Base-by-base conservation (phyloP, 352 stramenopile genomes). In the Blastocystis sp. region DNA sequence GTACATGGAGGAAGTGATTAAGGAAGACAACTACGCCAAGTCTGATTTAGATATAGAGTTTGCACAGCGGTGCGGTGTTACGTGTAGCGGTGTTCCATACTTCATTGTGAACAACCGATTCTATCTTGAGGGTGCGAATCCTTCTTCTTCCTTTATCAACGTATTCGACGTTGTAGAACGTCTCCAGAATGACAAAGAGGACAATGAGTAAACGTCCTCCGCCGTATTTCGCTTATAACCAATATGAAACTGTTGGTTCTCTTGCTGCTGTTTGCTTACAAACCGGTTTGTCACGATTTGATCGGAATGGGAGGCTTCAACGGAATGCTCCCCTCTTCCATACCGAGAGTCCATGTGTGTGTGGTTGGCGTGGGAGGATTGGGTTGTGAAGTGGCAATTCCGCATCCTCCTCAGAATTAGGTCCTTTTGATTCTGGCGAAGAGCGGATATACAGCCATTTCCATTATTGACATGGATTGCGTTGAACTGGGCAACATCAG, bases 121-220 rank as follows among this genome's bases (percentile, higher is more conserved):
- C 59, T 81, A 81, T 35, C 35, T 81, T n/a, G 71, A 81, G n/a
- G 71, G 71, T n/a, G 71, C 71, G 16, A 81, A 81, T 33, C 71
- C 71, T 50, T 51, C 71, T 67, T 59, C 71, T 45, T 41, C 71
- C 24, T 81, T 81, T 81, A 26, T 66, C 21, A 81, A 61, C 45
- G 71, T 81, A 19, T 81, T 81, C 66, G 13, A 55, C 41, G 41
- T 55, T 55, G 41, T 55, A 13, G 41, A 55, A 13, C 41, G 41
- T 13, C 41, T 55, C 4, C 4, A 55, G 13, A 13, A 55, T 4
- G 41, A 55, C 4, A 13, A 55, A 55, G 13, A 55, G 41, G 13
- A 55, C 4, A 55, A 4, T 55, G 41, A 4, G 4, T 55, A 55
- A 55, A 13, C 13, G 41, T 13, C 41, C 4, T 55, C 4, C 41